Evolutionary conservation across 306 rosid genomes (phyloP).

Genomic region (Luffa aegyptiaca): DNA sequence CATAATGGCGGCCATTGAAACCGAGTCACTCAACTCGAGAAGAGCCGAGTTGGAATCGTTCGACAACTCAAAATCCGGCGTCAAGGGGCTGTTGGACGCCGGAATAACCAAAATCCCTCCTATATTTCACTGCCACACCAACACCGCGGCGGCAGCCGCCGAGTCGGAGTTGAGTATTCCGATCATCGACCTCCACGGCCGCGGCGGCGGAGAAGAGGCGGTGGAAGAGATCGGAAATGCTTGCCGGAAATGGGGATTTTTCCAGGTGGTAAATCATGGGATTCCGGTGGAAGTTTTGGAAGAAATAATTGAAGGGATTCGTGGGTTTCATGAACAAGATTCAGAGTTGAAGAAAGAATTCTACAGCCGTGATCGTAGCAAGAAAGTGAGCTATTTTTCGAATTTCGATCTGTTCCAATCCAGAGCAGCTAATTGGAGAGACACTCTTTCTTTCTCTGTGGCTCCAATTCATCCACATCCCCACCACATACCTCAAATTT

Average conservation of each 20-base stretch:
- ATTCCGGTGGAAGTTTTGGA: slow-evolving; percentile 20
- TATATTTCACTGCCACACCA: slow-evolving; percentile 13
- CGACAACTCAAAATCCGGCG: slow-evolving; percentile 20
- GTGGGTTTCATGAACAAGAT: slow-evolving; percentile 36
- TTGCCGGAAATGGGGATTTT: slow-evolving; percentile 37
- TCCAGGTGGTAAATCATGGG: slow-evolving; percentile 41
- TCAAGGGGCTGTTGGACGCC: slow-evolving; percentile 27
- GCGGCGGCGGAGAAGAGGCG: slow-evolving; percentile 15
- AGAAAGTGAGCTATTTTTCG: slow-evolving; percentile 8
- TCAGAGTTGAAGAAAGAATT: slow-evolving; percentile 25
- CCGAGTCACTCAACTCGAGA: background rate
- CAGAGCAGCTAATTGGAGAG: slow-evolving; percentile 47
- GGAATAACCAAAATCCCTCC: slow-evolving; percentile 22
- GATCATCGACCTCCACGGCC: slow-evolving; percentile 28
- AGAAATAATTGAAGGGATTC: slow-evolving; percentile 23
- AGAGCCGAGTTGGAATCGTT: background rate
- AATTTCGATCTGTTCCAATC: slow-evolving; percentile 29
- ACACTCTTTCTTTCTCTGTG: slow-evolving; percentile 18
- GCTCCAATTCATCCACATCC: slow-evolving; percentile 23
- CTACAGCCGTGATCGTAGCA: slow-evolving; percentile 23
- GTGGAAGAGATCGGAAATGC: slow-evolving; percentile 21
- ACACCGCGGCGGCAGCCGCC: too few relatives aligned
- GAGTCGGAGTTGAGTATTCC: slow-evolving; percentile 22
- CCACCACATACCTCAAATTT: slow-evolving; percentile 21
- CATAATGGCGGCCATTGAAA: background rate